These are phyloP conservation scores for Inga oerstediana DNA, from an alignment of 306 rosid species.

Conservation along the genomic window DNA sequence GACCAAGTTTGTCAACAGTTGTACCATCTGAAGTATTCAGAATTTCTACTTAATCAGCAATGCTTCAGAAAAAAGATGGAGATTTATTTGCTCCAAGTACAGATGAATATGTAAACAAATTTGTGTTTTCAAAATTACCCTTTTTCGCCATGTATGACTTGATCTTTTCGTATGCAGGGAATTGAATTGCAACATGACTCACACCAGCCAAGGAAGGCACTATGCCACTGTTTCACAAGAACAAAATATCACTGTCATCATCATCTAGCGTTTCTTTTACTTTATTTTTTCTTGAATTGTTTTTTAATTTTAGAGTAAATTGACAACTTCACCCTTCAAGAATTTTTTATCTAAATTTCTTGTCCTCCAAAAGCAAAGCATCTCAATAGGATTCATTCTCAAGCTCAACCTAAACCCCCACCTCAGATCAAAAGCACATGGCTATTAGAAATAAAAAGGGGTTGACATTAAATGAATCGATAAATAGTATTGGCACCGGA, in stretches of 20 bases:
- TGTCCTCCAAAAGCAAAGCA: neutral
- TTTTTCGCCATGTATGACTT: slow-evolving; percentile 72
- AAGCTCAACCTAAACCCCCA: neutral
- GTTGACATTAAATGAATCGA: neutral
- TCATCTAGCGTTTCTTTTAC: slow-evolving; percentile 8
- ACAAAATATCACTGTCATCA: slow-evolving; percentile 29
- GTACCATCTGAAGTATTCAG: slow-evolving; percentile 64
- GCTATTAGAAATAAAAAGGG: neutral
- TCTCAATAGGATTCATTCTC: neutral
- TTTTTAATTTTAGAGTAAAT: neutral
- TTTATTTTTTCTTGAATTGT: slow-evolving; percentile 1
- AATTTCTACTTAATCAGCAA: slow-evolving; percentile 30
- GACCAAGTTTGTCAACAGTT: slow-evolving; percentile 67
- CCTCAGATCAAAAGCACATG: neutral
- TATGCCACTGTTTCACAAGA: slow-evolving; percentile 75
- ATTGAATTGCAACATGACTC: slow-evolving; percentile 97
- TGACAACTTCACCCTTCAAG: neutral
- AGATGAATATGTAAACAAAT: slow-evolving; percentile 23
- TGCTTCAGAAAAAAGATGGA: neutral
- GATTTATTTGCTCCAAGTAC: neutral
- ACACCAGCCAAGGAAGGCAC: slow-evolving; percentile 88
- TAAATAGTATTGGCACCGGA: neutral
- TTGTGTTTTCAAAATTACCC: slow-evolving; percentile 43
- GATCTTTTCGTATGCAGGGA: slow-evolving; percentile 86
- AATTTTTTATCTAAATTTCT: neutral